Evolutionary conservation across 768 basidiomycete species (phyloP).

Genomic region (Paxillus involutus): DNA sequence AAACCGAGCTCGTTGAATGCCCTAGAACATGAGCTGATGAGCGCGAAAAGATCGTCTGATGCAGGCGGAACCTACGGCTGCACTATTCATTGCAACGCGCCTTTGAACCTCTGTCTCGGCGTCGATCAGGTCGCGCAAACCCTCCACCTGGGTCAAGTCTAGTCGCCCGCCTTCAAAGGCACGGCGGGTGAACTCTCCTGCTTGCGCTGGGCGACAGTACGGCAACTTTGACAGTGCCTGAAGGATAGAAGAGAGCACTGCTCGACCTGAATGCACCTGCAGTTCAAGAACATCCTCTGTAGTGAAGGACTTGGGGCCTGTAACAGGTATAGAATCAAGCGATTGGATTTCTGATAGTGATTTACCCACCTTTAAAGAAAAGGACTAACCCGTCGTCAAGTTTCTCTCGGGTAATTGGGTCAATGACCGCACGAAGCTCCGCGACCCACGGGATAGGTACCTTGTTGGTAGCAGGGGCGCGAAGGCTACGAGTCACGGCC

Average conservation of each 20-base stretch:
- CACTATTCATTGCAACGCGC: slow-evolving; percentile 65
- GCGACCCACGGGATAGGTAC: slow-evolving; percentile 64
- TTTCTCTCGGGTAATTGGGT: slow-evolving; percentile 57
- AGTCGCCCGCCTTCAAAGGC: slow-evolving; percentile 80
- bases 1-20: slow-evolving; percentile 56
- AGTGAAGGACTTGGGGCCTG: slow-evolving; percentile 82
- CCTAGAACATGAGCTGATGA: slow-evolving; percentile 43
- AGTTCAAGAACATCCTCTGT: slow-evolving; percentile 81
- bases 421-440: slow-evolving; percentile 65
- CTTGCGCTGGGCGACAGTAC: slow-evolving; percentile 73
- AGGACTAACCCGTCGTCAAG: slow-evolving; percentile 83
- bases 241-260: slow-evolving; percentile 73
- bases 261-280: slow-evolving; percentile 85
- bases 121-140: slow-evolving; percentile 81
- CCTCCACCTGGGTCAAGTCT: slow-evolving; percentile 89
- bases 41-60: neutral
- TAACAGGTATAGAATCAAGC: neutral
- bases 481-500: slow-evolving; percentile 47
- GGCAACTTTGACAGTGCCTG: slow-evolving; percentile 59
- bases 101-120: slow-evolving; percentile 87
- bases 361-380: slow-evolving; percentile 68
- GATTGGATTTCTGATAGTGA: neutral
- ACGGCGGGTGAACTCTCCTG: slow-evolving; percentile 87
- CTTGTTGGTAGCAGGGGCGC: slow-evolving; percentile 1
- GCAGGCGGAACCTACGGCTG: slow-evolving; percentile 49